Evolutionary conservation across 1,139 yeast species (phyloP), one percentile per base, ranked within the genome.

Genomic region (Wickerhamiella pararugosa): DNA sequence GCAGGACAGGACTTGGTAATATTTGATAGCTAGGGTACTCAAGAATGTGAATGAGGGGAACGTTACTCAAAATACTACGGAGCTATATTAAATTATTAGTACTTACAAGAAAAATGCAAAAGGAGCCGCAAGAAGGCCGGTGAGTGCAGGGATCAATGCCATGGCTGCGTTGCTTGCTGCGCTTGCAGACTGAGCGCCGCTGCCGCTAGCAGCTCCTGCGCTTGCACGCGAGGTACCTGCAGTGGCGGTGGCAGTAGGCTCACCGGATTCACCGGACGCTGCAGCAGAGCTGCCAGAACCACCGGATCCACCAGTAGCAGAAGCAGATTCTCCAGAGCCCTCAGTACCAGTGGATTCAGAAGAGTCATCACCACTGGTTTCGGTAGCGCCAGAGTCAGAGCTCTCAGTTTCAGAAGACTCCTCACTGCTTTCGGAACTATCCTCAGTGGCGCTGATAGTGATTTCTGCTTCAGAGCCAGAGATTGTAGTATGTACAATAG

Each of bases 301-400:
- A 15, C 34, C 15, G 10, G 42, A 15, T 6, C 45, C 35, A 10
- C 30, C 32, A 15, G 42, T 25, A 10, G 36, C 25, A 21, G 40
- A 26, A 21, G 34, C 27, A 31, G 39, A 5, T 36, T 8, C 36
- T 15, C 21, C 21, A 15, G 21, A 15, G 3, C 37, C n/a, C 29
- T 32, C 32, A n/a, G 6, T 30, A 32, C 26, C 33, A n/a, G 43
- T 31, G n/a, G 43, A 25, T 28, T 40, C 30, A 5, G 46, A 30
- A 7, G 39, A 25, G 27, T 37, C 10, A 5, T 7, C 30, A 15
- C 30, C 29, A 7, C 21, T 11, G 11, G 30, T 8, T 11, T 15
- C 30, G 30, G 10, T 7, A 15, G 21, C 21, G 21, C 4, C 21
- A 15, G 21, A 15, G 4, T 15, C 21, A 15, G 21, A 15, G 4